Conservation (phyloP, 306 rosid species). For the Pterocarpus santalinus region DNA sequence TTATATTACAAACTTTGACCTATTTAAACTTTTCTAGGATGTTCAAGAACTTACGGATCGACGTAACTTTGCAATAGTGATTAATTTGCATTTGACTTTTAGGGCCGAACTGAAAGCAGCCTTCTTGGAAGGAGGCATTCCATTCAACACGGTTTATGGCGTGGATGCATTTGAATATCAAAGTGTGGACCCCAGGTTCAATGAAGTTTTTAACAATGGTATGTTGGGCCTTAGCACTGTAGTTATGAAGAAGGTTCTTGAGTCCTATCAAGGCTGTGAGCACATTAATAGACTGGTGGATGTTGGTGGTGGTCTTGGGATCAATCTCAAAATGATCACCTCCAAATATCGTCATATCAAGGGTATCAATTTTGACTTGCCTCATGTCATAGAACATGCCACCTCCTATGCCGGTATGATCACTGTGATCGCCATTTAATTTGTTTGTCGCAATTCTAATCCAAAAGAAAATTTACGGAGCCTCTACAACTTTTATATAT, state of each 20-base stretch:
- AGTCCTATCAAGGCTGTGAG: constrained; percentile 54
- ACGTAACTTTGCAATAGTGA: too few relatives aligned
- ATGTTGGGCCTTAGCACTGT: constrained; percentile 52
- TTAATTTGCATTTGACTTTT: background rate
- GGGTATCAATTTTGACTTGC: constrained; percentile 54
- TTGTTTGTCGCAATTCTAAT: too few relatives aligned
- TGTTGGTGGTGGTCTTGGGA: constrained; percentile 75
- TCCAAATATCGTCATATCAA: constrained; percentile 60
- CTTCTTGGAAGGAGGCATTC: constrained; percentile 61
- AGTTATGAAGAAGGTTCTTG: constrained; percentile 48
- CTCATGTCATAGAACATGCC: constrained; percentile 63
- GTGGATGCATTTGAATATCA: constrained; percentile 55
- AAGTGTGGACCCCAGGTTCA: constrained; percentile 47
- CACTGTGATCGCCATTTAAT: too few relatives aligned
- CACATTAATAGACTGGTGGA: constrained; percentile 56
- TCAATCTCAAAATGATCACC: constrained; percentile 55
- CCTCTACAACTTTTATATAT: background rate
- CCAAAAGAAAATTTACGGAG: background rate
- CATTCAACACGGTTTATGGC: constrained; percentile 60
- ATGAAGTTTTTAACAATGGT: constrained; percentile 59
- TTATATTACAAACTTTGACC: too few relatives aligned
- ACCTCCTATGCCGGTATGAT: constrained; percentile 53
- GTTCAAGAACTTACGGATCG: too few relatives aligned
- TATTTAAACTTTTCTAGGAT: too few relatives aligned
- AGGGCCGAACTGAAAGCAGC: constrained; percentile 63